phyloP scores from a whole-genome alignment of 805 yeast genomes.

The Blastobotrys terrestris region DNA sequence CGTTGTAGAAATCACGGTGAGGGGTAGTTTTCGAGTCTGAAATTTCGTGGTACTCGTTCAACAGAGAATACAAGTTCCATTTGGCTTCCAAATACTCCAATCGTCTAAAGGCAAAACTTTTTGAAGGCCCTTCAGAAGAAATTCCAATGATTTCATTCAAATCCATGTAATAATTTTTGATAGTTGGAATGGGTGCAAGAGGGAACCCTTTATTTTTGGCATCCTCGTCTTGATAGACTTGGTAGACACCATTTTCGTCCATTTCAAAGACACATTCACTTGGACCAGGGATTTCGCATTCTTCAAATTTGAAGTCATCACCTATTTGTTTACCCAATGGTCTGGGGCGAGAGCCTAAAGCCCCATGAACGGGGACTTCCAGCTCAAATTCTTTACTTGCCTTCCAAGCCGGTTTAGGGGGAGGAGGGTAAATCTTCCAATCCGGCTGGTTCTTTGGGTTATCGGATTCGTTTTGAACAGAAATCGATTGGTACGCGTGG shows the following conservation, averaged over 20 bases:
- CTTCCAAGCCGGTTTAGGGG: slow-evolving; percentile 88
- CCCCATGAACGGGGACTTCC: not conserved
- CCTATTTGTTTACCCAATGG: slow-evolving; percentile 30
- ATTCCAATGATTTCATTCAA: slow-evolving; percentile 64
- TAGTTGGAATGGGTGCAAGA: slow-evolving; percentile 59
- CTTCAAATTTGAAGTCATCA: slow-evolving; percentile 52
- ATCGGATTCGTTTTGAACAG: slow-evolving; percentile 64
- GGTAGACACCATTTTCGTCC: slow-evolving; percentile 65
- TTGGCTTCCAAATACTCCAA: slow-evolving; percentile 92
- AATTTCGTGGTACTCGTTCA: slow-evolving; percentile 90
- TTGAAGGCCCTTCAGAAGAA: slow-evolving; percentile 92
- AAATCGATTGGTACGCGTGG: slow-evolving; percentile 62
- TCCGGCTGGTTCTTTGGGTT: slow-evolving; percentile 75
- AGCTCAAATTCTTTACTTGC: slow-evolving; percentile 47
- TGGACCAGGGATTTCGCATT: slow-evolving; percentile 52
- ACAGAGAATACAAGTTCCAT: slow-evolving; percentile 83
- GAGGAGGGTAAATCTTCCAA: slow-evolving; percentile 88
- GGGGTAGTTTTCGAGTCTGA: slow-evolving; percentile 88
- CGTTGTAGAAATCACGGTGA: slow-evolving; percentile 95
- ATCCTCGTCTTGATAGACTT: slow-evolving; percentile 41
- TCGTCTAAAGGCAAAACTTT: slow-evolving; percentile 91
- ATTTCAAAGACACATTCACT: slow-evolving; percentile 37
- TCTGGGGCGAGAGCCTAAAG: not conserved
- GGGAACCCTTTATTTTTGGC: slow-evolving; percentile 27
- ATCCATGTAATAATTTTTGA: slow-evolving; percentile 81